Conservation (phyloP, 768 basidiomycete species). For the Boletus reticuloceps region DNA sequence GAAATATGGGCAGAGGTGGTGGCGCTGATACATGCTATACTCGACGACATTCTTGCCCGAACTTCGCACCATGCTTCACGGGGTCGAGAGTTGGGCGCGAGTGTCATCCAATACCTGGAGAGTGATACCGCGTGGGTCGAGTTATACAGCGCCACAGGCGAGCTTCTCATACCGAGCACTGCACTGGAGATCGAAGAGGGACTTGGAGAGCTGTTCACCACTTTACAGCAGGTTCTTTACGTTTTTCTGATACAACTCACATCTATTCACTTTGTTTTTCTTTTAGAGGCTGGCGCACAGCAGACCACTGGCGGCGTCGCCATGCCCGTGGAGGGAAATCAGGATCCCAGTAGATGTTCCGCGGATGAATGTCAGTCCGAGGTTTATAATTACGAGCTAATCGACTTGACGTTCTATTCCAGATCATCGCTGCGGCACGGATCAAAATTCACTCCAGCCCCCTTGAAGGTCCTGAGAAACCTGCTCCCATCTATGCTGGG, state of each 20-base stretch:
- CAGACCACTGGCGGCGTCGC: conserved; percentile 35
- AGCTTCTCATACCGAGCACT: conserved; percentile 56
- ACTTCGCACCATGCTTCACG: conserved; percentile 32
- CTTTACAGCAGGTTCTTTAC: conserved; percentile 33
- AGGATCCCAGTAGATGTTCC: conserved; percentile 87
- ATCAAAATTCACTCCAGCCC: conserved; percentile 49
- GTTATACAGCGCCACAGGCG: conserved; percentile 66
- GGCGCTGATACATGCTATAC: conserved; percentile 51
- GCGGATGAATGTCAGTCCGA: conserved; percentile 62
- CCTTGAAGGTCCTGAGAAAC: conserved; percentile 33
- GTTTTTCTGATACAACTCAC: conserved; percentile 18
- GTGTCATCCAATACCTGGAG: conserved; percentile 58
- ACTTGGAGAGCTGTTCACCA: conserved; percentile 21
- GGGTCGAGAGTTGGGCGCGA: conserved; percentile 45
- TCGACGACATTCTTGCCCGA: conserved; percentile 41
- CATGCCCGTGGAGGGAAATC: conserved; percentile 65
- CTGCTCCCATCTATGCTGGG: conserved; percentile 70
- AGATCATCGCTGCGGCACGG: conserved; percentile 67
- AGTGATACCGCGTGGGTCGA: conserved; percentile 65
- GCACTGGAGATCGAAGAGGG: conserved; percentile 31
- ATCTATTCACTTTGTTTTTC: conserved; percentile 16
- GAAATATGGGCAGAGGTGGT: conserved; percentile 56
- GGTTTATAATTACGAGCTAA: background rate
- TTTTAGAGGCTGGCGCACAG: conserved; percentile 41
- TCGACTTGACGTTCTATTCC: conserved; percentile 8